Conservation (phyloP, 2,329 filamentous ascomycete species). For the Nothophoma quercina region DNA sequence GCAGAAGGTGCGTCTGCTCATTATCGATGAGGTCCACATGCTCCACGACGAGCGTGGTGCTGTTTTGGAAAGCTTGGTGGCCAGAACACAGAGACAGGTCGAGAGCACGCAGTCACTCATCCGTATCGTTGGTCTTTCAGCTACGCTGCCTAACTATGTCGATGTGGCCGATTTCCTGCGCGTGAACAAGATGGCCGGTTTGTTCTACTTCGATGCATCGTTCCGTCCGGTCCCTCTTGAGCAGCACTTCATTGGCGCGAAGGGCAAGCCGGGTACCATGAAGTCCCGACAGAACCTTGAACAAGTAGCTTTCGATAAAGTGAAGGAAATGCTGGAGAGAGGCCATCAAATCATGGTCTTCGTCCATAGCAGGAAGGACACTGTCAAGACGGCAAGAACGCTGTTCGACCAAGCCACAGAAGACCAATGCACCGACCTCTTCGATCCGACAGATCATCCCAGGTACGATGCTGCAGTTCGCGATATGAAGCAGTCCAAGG, state of each 20-base stretch:
- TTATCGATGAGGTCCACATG: slow-evolving; percentile 99
- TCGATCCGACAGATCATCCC: slow-evolving; percentile 81
- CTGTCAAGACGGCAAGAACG: slow-evolving; percentile 84
- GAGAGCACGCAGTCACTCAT: slow-evolving; percentile 98
- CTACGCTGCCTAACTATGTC: slow-evolving; percentile 93
- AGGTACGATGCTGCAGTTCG: slow-evolving; percentile 79
- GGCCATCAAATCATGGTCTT: slow-evolving; percentile 99
- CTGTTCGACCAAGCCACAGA: slow-evolving; percentile 87
- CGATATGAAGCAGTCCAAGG: slow-evolving; percentile 86
- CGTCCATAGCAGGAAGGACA: slow-evolving; percentile 95
- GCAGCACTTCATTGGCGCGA: slow-evolving; percentile 96
- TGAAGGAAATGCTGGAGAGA: slow-evolving; percentile 85
- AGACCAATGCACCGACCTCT: slow-evolving; percentile 78
- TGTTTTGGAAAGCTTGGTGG: slow-evolving; percentile 93
- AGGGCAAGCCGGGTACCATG: slow-evolving; percentile 84
- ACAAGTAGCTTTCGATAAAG: slow-evolving; percentile 87
- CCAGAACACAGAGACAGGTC: slow-evolving; percentile 92
- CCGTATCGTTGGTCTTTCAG: slow-evolving; percentile 92
- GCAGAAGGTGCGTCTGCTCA: slow-evolving; percentile 93
- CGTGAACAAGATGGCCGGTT: slow-evolving; percentile 88
- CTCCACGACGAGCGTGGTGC: slow-evolving; percentile 96
- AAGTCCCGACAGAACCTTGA: slow-evolving; percentile 90
- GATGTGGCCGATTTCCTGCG: slow-evolving; percentile 97
- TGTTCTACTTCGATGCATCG: slow-evolving; percentile 97
- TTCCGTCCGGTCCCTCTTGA: slow-evolving; percentile 96